phyloP scores from a whole-genome alignment of 2,329 filamentous ascomycete species.

The Xylaria sp. region DNA sequence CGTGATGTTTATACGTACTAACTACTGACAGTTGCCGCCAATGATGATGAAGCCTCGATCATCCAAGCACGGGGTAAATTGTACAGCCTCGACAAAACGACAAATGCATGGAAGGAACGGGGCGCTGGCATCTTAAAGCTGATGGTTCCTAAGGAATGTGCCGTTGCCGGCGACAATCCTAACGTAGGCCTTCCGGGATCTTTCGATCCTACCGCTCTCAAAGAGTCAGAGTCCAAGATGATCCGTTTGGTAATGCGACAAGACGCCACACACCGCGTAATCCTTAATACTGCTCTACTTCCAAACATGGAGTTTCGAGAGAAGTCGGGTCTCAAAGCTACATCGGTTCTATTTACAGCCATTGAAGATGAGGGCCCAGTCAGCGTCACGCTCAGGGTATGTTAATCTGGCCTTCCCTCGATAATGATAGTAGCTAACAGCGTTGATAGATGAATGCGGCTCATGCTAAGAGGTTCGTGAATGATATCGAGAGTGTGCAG shows the following conservation, averaged over 20 bases:
- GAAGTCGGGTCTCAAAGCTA: slow-evolving; percentile 75
- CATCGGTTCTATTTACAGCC: slow-evolving; percentile 74
- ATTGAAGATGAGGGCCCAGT: slow-evolving; percentile 67
- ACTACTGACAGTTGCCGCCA: slow-evolving; percentile 67
- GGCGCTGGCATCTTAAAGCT: slow-evolving; percentile 84
- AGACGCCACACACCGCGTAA: slow-evolving; percentile 85
- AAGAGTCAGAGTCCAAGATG: slow-evolving; percentile 61
- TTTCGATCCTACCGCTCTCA: slow-evolving; percentile 65
- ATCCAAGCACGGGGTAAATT: slow-evolving; percentile 84
- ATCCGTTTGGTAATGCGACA: slow-evolving; percentile 89
- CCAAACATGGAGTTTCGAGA: slow-evolving; percentile 83
- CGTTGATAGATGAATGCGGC: slow-evolving; percentile 61
- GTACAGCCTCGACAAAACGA: slow-evolving; percentile 77
- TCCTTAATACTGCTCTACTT: slow-evolving; percentile 85
- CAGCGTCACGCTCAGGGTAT: slow-evolving; percentile 70
- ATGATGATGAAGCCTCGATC: slow-evolving; percentile 85
- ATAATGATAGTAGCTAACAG: background rate
- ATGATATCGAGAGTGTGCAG: slow-evolving; percentile 61
- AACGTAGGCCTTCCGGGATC: slow-evolving; percentile 61
- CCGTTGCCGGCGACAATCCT: slow-evolving; percentile 63
- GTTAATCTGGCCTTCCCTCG: slow-evolving; percentile 37
- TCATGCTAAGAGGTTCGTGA: slow-evolving; percentile 63
- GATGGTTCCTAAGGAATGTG: slow-evolving; percentile 74
- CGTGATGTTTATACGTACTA: slow-evolving; percentile 39
- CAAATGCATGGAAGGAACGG: slow-evolving; percentile 86